Base-by-base conservation (phyloP, 148 eudicot genomes). In the Amaranthus cruentus region DNA sequence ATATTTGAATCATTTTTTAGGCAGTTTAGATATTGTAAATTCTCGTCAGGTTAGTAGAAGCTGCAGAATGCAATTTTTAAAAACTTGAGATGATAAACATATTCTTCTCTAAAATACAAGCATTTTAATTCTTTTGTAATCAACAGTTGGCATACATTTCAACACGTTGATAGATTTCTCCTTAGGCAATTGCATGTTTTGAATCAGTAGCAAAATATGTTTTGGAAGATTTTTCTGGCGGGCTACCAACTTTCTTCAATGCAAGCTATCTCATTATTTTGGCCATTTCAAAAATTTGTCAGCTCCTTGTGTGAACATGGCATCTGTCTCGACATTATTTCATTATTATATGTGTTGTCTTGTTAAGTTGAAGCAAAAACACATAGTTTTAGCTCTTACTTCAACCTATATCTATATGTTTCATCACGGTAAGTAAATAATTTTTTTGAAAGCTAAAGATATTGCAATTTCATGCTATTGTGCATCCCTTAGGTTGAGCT, bases 11-110 rank as follows among this genome's bases (percentile, higher is more conserved):
- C 83, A 74, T 47, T 81, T 84, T 68, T 81, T 84, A 46, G 73
- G 85, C 64, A 82, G 77, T 79, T 74, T 84, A 73, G 83, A 84
- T 50, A 84, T 84, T 68, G 85, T 79, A 10, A 84, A 84, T 79
- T 84, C 83, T 79, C 79, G 77, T 53, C 85, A 82, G 87, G 87
- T 76, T 38, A 78, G 80, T 74, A 42, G 9, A 55, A 46, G 6
- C 48, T 54, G 44, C 5, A 5, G 42, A 64, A 5, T 55, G 56
- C 76, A 47, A 44, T 28, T 55, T 73, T 67, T 48, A 61, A 57
- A 12, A 48, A 59, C 46, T 47, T 7, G 48, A 13, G 64, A 46
- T 44, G 47, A 6, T 9, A 21, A 21, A 2, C 60, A 52, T 28
- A 52, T 7, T 61, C 42, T 61, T n/a, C 49, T 59, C 57, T 61